Percentiles rank a stretch among this genome's conserved stretches.
These are phyloP conservation scores for Populus alba DNA, from an alignment of 345 rosid genomes.

Conservation along the genomic window DNA sequence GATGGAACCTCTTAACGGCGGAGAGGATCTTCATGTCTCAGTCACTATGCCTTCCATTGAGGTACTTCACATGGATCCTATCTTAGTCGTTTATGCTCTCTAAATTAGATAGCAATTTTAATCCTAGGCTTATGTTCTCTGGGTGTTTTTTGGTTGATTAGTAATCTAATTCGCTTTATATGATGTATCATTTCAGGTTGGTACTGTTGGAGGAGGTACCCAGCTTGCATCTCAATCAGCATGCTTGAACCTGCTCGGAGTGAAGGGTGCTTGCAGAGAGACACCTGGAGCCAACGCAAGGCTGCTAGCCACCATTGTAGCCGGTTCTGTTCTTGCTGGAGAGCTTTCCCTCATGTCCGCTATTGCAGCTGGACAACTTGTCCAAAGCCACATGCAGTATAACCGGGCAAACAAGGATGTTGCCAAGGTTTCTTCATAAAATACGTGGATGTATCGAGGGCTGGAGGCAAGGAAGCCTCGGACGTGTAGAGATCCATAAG, in stretches of 20 bases:
- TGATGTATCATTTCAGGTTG: slow-evolving; percentile 33
- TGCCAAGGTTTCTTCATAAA: not conserved
- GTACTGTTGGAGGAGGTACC: slow-evolving; percentile 57
- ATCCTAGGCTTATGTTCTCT: too few species aligned
- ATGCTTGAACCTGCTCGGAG: slow-evolving; percentile 53
- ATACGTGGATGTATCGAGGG: not conserved
- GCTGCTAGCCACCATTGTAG: slow-evolving; percentile 44
- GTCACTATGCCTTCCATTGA: slow-evolving; percentile 47
- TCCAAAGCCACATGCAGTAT: slow-evolving; percentile 44
- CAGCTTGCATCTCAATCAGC: slow-evolving; percentile 58
- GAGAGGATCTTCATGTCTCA: slow-evolving; percentile 42
- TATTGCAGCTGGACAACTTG: slow-evolving; percentile 40
- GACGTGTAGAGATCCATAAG: not conserved
- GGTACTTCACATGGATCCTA: slow-evolving; percentile 15
- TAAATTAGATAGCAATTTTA: not conserved
- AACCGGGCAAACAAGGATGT: slow-evolving; percentile 33
- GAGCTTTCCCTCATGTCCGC: slow-evolving; percentile 62
- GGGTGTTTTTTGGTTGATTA: not conserved
- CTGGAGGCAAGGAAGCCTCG: not conserved
- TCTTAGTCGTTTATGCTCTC: not conserved
- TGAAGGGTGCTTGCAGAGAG: slow-evolving; percentile 48
- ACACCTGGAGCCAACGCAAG: slow-evolving; percentile 45
- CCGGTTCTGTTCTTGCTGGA: slow-evolving; percentile 52
- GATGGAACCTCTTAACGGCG: slow-evolving; percentile 48
- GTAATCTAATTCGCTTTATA: not conserved